Conservation (phyloP, 352 stramenopile species). For the Phytophthora pinifolia region DNA sequence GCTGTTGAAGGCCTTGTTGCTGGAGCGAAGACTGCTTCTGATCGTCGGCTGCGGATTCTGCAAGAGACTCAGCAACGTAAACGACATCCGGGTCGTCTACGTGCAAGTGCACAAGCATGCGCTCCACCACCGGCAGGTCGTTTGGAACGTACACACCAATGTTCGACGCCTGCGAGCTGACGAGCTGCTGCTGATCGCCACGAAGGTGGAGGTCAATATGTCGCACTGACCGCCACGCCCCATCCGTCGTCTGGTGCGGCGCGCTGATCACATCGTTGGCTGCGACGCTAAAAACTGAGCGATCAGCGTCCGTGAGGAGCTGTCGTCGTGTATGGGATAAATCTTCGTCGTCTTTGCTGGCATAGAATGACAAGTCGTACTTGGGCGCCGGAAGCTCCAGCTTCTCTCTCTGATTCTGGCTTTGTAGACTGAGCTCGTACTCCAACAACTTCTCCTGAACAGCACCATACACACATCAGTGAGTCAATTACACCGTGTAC, state of each 20-base stretch:
- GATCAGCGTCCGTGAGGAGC: constrained; percentile 40
- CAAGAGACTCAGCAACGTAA: constrained; percentile 38
- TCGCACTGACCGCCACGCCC: constrained; percentile 59
- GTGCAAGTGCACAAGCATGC: constrained; percentile 49
- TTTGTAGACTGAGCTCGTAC: constrained; percentile 70
- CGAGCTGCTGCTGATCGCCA: constrained; percentile 44
- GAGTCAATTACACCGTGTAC: not conserved
- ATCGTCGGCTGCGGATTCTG: not conserved
- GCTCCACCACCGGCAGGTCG: constrained; percentile 43
- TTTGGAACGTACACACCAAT: constrained; percentile 82
- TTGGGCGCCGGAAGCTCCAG: constrained; percentile 35
- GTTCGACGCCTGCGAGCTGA: constrained; percentile 69
- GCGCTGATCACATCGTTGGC: constrained; percentile 63
- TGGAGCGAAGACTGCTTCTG: constrained; percentile 19
- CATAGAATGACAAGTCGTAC: constrained; percentile 56
- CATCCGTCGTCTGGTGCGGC: constrained; percentile 55
- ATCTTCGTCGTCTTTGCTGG: constrained; percentile 30
- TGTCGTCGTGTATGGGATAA: constrained; percentile 28
- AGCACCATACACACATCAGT: not conserved
- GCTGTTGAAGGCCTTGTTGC: constrained; percentile 18
- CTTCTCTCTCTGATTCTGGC: constrained; percentile 23
- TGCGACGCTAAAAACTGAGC: constrained; percentile 47
- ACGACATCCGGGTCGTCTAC: constrained; percentile 51
- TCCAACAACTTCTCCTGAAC: constrained; percentile 80
- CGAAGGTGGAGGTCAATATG: constrained; percentile 66